Percentiles rank a stretch among this genome's conserved stretches.
These are phyloP conservation scores for Diutina sp. DNA, from an alignment of 1,139 yeast genomes.

Conservation along the genomic window DNA sequence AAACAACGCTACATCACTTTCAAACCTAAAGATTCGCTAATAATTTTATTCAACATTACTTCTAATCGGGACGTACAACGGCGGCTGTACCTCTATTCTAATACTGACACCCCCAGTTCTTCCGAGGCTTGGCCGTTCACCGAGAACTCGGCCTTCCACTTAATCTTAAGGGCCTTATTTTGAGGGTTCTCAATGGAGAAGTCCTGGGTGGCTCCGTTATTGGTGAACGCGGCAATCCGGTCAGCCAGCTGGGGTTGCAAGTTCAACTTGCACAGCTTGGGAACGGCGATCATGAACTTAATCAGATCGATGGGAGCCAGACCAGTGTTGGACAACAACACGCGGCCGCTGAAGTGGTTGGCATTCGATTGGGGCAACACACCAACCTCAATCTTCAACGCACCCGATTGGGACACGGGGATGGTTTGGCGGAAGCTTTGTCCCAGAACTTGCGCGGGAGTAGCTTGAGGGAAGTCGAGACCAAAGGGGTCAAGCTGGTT, in stretches of 20 bases:
- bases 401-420: slow-evolving; percentile 32
- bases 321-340: slow-evolving; percentile 29
- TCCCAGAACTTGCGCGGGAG: slow-evolving; percentile 21
- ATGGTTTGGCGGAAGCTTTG: slow-evolving; percentile 7
- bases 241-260: slow-evolving; percentile 63
- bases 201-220: slow-evolving; percentile 46
- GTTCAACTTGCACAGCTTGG: slow-evolving; percentile 53
- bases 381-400: slow-evolving; percentile 41
- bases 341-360: slow-evolving; percentile 29
- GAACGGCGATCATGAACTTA: slow-evolving; percentile 71
- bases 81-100: slow-evolving; percentile 6
- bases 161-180: slow-evolving; percentile 46
- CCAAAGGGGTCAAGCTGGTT: slow-evolving; percentile 37
- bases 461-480: slow-evolving; percentile 29
- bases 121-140: slow-evolving; percentile 34
- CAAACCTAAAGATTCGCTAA: no score
- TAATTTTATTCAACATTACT: not conserved
- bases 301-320: slow-evolving; percentile 25
- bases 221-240: slow-evolving; percentile 27
- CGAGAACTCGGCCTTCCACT: slow-evolving; percentile 64
- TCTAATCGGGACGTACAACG: not conserved
- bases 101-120: slow-evolving; percentile 42
- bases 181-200: slow-evolving; percentile 44
- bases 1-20: no score
- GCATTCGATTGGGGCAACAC: slow-evolving; percentile 21